These are phyloP conservation scores for Taphrina wiesneri DNA, from an alignment of 1,139 yeast genomes.

Conservation along the genomic window DNA sequence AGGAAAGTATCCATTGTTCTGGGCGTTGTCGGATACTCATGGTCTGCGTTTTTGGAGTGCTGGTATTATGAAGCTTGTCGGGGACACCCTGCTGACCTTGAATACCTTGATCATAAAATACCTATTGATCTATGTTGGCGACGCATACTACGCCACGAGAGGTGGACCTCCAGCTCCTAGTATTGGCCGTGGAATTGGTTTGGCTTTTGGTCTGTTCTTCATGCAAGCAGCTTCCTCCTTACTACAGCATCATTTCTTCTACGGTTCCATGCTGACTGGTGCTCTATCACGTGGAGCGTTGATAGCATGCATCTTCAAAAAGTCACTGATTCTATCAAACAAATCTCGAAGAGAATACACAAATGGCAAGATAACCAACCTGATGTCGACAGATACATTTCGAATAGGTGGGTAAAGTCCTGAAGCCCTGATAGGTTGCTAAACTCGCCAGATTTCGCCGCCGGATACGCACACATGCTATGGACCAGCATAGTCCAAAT, in stretches of 20 bases:
- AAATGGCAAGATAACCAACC: conserved; percentile 67
- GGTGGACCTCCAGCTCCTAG: conserved; percentile 37
- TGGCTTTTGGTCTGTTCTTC: conserved; percentile 57
- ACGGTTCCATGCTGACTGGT: conserved; percentile 63
- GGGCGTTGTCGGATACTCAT: conserved; percentile 60
- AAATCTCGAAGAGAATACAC: conserved; percentile 62
- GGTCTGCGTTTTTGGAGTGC: conserved; percentile 54
- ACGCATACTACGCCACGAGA: conserved; percentile 41
- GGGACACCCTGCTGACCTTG: conserved; percentile 57
- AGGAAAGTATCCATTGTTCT: conserved; percentile 45
- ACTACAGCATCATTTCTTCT: conserved; percentile 63
- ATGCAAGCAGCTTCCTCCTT: conserved; percentile 55
- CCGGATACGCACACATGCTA: conserved; percentile 67
- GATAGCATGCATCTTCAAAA: conserved; percentile 65
- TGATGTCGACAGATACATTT: conserved; percentile 76
- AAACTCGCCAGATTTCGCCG: conserved; percentile 54
- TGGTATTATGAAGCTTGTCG: conserved; percentile 50
- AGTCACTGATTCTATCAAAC: conserved; percentile 64
- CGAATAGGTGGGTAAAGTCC: conserved; percentile 53
- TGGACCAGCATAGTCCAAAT: conserved; percentile 66
- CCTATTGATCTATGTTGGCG: conserved; percentile 53
- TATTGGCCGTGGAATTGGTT: conserved; percentile 60
- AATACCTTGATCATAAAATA: conserved; percentile 55
- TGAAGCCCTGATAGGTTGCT: not conserved
- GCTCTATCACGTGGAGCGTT: conserved; percentile 67